A percentile compares a stretch with the other conserved stretches of the same genome.
phyloP scores from a whole-genome alignment of 2,329 filamentous ascomycete species.

The Calonectria montana region DNA sequence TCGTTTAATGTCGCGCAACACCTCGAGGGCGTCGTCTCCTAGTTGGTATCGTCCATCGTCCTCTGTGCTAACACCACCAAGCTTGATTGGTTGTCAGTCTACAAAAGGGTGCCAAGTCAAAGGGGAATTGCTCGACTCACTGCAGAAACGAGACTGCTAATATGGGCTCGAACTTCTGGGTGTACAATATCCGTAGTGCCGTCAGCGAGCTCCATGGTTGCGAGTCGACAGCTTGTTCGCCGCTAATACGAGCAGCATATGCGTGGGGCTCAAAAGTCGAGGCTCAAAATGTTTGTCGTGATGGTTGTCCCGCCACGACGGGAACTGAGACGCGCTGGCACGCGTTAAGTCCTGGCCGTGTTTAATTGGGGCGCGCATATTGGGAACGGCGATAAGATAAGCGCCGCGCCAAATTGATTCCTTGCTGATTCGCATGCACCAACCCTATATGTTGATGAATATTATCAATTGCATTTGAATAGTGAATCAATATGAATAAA shows the following conservation, averaged over 20 bases:
- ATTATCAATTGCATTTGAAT: background rate
- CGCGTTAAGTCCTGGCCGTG: constrained; percentile 33
- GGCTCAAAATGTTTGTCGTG: constrained; percentile 19
- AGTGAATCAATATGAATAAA: too few relatives aligned
- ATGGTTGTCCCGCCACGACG: constrained; percentile 24
- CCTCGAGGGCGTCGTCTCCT: constrained; percentile 92
- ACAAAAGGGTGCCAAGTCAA: background rate
- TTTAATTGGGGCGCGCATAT: constrained; percentile 29
- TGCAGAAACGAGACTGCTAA: constrained; percentile 93
- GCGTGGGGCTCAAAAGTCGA: constrained; percentile 31
- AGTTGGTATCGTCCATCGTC: constrained; percentile 87
- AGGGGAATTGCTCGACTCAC: constrained; percentile 63
- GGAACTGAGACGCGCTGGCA: constrained; percentile 30
- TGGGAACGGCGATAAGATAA: constrained; percentile 11
- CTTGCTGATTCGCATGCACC: background rate
- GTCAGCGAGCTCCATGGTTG: constrained; percentile 66
- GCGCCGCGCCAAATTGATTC: background rate
- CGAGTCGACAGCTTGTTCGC: constrained; percentile 24
- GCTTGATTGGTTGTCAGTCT: constrained; percentile 60
- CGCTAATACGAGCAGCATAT: constrained; percentile 29
- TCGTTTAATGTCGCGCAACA: constrained; percentile 91
- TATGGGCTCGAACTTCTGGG: constrained; percentile 90
- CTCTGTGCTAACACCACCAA: constrained; percentile 84
- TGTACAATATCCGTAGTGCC: constrained; percentile 76
- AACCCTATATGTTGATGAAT: background rate